Base-by-base conservation (phyloP, 176 grass and related monocot species). In the Aegilops bicornis region DNA sequence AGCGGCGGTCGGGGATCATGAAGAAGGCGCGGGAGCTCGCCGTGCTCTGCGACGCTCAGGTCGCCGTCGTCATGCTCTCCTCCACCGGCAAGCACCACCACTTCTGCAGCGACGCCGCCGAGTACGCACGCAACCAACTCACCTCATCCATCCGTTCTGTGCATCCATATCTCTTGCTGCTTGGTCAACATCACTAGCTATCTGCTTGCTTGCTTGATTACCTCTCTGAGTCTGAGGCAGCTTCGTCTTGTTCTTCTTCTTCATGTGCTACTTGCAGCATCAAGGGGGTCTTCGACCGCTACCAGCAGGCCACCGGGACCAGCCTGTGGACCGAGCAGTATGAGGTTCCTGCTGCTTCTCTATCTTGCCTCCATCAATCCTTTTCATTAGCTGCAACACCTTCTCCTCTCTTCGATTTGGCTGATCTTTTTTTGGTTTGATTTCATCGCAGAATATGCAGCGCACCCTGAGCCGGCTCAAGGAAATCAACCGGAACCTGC, bases 11-110 rank as follows among this genome's bases (percentile, higher is more conserved):
- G 2, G 97, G 97, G 80, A 99, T 99, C 89, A 89, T 99, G 88
- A 99, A 99, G 89, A 96, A 99, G 90, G 97, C 97, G 8, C 82
- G 81, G 9, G 97, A 99, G 82, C 90, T 99, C 86, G 94, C 92
- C 10, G 97, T 99, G 76, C 92, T 99, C 37, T 99, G 97, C 87
- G 97, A 99, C 86, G 97, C 97, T 11, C 88, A 99, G 86, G 92
- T 99, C 65, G 73, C 94, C 66, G 89, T 99, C 88, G 88, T 99
- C 87, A 93, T 94, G 94, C 94, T 99, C 90, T 99, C 97, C 60
- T 83, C 81, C 92, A 94, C 97, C 84, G 89, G 91, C 76, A 96
- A 96, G 90, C 88, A 91, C 89, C 93, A 95, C 86, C 90, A 96
- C 79, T 99, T 94, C 88, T 89, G 90, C 93, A 96, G 97, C 93